Base-by-base conservation (phyloP, 208 protist genomes). In the Crithidia expoeki region DNA sequence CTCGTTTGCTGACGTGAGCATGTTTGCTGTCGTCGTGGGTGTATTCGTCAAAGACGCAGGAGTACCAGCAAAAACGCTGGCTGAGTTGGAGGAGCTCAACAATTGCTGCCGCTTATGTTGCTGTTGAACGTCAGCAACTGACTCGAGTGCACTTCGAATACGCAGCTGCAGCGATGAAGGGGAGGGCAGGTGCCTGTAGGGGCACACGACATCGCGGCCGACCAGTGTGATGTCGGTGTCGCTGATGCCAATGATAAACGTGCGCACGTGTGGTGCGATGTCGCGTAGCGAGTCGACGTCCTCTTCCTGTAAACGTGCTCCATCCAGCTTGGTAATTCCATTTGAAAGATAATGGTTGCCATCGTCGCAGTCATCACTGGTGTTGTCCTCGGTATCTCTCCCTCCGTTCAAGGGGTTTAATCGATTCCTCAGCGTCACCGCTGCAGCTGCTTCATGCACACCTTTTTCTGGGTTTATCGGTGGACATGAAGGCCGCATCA, bases 201-300 rank as follows among this genome's bases (percentile, higher is more conserved):
- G 90, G 40, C 86, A 93, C 0, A 95, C 75, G 44, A 95, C 72
- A 57, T 95, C 85, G 2, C 83, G 77, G 0, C 86, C 79, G 11
- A 87, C 83, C 17, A 92, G 72, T 21, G 74, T 89, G 36, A 76
- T 71, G 25, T 57, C 61, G 33, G 74, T 79, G 65, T 95, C 90
- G 55, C 83, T 92, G 50, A 95, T 91, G 51, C 81, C 81, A 19
- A 86, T 59, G 12, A 76, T 19, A 32, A 70, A 49, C n/a, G 72
- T 44, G 46, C 63, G 63, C 44, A 76, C 63, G 51, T 76, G 61
- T 16, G 47, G 28, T 5, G 72, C 52, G 3, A 71, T 23, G 33
- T 42, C 44, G 17, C 36, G 36, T n/a, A 33, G 42, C 4, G 38
- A 4, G 32, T 66, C 46, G 2, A 34, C 58, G 36, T 33, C 2